phyloP scores from a whole-genome alignment of 192 early-diverging fungal species.

The Backusella psychrophila region DNA sequence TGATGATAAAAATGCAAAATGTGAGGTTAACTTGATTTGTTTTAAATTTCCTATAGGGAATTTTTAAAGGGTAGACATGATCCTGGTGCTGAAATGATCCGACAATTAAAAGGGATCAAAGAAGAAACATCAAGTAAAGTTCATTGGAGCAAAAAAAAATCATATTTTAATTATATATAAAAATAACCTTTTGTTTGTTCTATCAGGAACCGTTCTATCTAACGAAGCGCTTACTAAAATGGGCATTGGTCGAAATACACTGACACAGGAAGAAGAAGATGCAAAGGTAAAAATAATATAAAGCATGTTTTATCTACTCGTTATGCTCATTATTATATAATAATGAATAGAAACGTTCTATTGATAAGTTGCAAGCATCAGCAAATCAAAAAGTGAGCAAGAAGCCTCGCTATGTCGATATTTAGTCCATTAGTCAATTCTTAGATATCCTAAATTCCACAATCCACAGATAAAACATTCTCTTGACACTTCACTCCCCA shows the following conservation, averaged over 20 bases:
- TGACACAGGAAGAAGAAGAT: conserved; percentile 13
- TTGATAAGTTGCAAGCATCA: conserved; percentile 6
- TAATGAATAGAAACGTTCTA: conserved; percentile 19
- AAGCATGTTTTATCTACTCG: neutral
- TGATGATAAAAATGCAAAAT: neutral
- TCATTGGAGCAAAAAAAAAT: neutral
- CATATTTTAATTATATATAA: neutral
- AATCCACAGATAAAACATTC: conserved; percentile 4
- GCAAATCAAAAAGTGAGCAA: conserved; percentile 11
- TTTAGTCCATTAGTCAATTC: conserved; percentile 9
- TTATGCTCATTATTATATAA: neutral
- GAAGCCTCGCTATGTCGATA: conserved; percentile 16
- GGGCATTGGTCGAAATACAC: neutral
- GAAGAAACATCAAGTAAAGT: conserved; percentile 15
- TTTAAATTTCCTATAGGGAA: conserved; percentile 12
- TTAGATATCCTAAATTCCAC: neutral
- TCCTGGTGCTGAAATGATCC: conserved; percentile 30
- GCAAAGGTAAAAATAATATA: conserved; percentile 13
- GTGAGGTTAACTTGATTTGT: neutral
- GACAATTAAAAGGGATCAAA: conserved; percentile 24
- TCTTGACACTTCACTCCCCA: neutral
- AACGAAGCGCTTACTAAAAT: conserved; percentile 22
- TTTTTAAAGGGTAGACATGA: conserved; percentile 27
- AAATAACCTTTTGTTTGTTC: neutral
- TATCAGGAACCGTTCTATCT: conserved; percentile 14